phyloP scores from a whole-genome alignment of 176 grass and related monocot genomes.

The Hyparrhenia diplandra region DNA sequence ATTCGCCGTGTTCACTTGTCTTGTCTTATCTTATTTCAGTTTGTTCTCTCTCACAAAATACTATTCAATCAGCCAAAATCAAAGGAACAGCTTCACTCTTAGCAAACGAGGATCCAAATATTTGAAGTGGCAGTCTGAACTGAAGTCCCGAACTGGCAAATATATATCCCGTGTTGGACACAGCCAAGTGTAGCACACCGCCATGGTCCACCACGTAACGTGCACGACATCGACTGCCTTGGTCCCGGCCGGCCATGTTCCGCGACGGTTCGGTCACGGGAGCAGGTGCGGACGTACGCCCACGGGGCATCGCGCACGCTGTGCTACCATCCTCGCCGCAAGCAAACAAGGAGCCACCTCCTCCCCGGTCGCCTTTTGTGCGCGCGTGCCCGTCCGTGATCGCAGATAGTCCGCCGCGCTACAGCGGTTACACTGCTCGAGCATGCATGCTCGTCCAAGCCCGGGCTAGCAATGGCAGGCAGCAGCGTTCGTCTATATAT shows the following conservation, averaged over 20 bases:
- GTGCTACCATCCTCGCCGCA: conserved; percentile 15
- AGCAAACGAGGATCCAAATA: too few relatives aligned
- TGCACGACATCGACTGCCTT: not conserved
- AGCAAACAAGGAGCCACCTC: conserved; percentile 8
- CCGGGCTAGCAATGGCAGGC: too few relatives aligned
- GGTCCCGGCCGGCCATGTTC: not conserved
- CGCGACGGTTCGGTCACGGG: not conserved
- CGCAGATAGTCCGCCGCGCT: conserved; percentile 16
- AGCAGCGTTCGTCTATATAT: not conserved
- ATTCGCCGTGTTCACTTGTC: too few relatives aligned
- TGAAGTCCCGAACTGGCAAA: too few relatives aligned
- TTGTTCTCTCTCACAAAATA: too few relatives aligned
- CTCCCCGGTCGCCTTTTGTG: not conserved
- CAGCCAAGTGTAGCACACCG: too few relatives aligned
- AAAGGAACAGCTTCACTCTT: too few relatives aligned
- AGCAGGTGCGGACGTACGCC: not conserved
- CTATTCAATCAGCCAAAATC: too few relatives aligned
- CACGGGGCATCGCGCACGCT: conserved; percentile 17
- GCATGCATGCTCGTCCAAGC: not conserved
- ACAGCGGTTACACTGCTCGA: conserved; percentile 9
- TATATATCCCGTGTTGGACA: too few relatives aligned
- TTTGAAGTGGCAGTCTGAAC: too few relatives aligned
- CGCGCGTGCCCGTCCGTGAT: conserved; percentile 13
- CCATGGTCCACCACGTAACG: too few relatives aligned
- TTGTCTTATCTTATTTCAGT: too few relatives aligned